These are phyloP conservation scores for Fomitopsis palustris DNA, from an alignment of 1,284 basidiomycete genomes.

Conservation along the genomic window DNA sequence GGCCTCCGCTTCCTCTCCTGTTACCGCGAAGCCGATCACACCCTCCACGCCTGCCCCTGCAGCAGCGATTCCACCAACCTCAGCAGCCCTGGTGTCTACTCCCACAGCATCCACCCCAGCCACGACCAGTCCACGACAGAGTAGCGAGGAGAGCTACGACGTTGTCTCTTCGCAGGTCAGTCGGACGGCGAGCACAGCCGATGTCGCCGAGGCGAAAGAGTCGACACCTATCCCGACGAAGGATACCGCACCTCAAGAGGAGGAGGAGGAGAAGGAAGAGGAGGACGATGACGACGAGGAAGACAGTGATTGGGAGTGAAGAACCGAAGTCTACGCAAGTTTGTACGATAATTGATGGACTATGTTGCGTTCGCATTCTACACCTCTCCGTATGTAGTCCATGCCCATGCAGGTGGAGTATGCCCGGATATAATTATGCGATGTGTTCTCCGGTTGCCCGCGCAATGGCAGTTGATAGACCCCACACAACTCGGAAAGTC, in stretches of 20 bases:
- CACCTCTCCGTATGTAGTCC: background rate
- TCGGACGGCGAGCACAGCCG: conserved; percentile 20
- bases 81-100: conserved; percentile 16
- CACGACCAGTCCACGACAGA: conserved; percentile 47
- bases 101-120: conserved; percentile 30
- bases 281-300: conserved; percentile 3
- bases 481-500: no score
- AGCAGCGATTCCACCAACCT: conserved; percentile 8
- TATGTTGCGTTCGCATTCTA: background rate
- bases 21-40: background rate
- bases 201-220: conserved; percentile 11
- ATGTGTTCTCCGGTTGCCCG: background rate
- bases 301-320: conserved; percentile 9
- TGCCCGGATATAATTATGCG: background rate
- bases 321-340: background rate
- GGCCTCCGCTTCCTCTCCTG: conserved; percentile 29
- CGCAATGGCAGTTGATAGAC: no score
- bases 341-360: background rate
- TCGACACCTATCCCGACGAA: background rate
- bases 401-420: background rate
- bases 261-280: background rate
- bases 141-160: conserved; percentile 73
- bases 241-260: background rate
- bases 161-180: conserved; percentile 54
- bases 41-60: background rate